phyloP scores from a whole-genome alignment of 2,329 filamentous ascomycete genomes.

The Metarhizium brunneum region DNA sequence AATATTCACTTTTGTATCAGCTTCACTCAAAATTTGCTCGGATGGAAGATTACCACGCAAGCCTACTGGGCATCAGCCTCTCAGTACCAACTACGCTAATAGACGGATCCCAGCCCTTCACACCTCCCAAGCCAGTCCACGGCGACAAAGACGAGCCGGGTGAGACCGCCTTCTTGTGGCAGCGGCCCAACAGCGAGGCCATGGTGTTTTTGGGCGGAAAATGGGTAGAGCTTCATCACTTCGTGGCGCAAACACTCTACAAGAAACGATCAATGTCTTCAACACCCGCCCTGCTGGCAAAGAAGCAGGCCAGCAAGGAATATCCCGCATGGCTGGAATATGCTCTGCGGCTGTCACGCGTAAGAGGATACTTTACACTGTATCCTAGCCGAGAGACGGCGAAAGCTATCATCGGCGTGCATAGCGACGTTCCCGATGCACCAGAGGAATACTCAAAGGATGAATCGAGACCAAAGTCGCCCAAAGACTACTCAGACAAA shows the following conservation, averaged over 20 bases:
- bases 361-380: slow-evolving; percentile 67
- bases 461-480: slow-evolving; percentile 7
- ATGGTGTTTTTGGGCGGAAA: slow-evolving; percentile 74
- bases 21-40: slow-evolving; percentile 51
- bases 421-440: slow-evolving; percentile 61
- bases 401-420: slow-evolving; percentile 57
- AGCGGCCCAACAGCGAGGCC: slow-evolving; percentile 75
- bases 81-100: slow-evolving; percentile 59
- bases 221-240: slow-evolving; percentile 79
- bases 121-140: slow-evolving; percentile 25
- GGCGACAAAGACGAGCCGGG: slow-evolving; percentile 14
- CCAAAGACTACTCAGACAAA: slow-evolving; percentile 18
- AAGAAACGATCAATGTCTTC: slow-evolving; percentile 25
- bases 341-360: slow-evolving; percentile 64
- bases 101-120: slow-evolving; percentile 49
- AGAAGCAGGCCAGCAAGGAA: slow-evolving; percentile 55
- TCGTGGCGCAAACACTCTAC: slow-evolving; percentile 57
- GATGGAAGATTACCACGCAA: slow-evolving; percentile 35
- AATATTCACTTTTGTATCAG: slow-evolving; percentile 69
- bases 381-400: slow-evolving; percentile 58
- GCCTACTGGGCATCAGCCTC: slow-evolving; percentile 71
- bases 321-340: slow-evolving; percentile 74
- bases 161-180: slow-evolving; percentile 66
- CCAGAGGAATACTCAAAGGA: slow-evolving; percentile 57
- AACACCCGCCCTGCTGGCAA: slow-evolving; percentile 29